Percentiles rank a stretch among this genome's conserved stretches.
phyloP scores from a whole-genome alignment of 1,284 basidiomycete genomes.

The Pterula multifida region DNA sequence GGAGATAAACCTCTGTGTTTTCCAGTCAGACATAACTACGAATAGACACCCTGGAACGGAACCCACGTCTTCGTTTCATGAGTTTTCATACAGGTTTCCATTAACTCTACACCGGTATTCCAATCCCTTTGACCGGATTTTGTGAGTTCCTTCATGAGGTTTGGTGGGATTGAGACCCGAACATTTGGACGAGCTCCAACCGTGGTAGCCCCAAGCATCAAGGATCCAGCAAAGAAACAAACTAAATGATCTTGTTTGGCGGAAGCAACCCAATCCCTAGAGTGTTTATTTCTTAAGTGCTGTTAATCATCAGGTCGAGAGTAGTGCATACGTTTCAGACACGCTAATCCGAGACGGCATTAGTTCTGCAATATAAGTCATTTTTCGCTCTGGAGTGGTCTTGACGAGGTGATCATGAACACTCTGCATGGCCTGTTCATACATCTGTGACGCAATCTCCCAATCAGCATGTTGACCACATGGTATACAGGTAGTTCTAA shows the following conservation, averaged over 20 bases:
- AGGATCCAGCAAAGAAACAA: conserved; percentile 63
- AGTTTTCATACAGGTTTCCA: conserved; percentile 74
- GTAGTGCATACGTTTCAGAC: neutral
- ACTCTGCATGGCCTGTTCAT: conserved; percentile 63
- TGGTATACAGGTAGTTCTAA: no score
- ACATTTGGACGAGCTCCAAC: conserved; percentile 26
- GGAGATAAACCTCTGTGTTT: conserved; percentile 41
- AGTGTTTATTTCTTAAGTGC: conserved; percentile 7
- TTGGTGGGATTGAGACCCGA: conserved; percentile 43
- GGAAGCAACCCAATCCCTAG: conserved; percentile 37
- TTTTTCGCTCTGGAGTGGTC: conserved; percentile 33
- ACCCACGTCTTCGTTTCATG: conserved; percentile 68
- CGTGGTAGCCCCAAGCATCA: conserved; percentile 57
- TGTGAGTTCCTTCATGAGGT: conserved; percentile 31
- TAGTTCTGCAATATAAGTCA: conserved; percentile 69
- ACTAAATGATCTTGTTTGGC: conserved; percentile 76
- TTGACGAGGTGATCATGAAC: conserved; percentile 65
- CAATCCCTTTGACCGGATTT: conserved; percentile 58
- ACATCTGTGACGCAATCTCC: no score
- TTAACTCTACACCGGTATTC: conserved; percentile 61
- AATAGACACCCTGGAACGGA: neutral
- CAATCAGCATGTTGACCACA: no score
- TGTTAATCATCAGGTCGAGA: conserved; percentile 6
- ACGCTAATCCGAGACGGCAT: neutral
- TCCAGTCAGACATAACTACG: neutral